These are phyloP conservation scores for Selenicereus undatus DNA, from an alignment of 148 eudicot species.

Conservation along the genomic window DNA sequence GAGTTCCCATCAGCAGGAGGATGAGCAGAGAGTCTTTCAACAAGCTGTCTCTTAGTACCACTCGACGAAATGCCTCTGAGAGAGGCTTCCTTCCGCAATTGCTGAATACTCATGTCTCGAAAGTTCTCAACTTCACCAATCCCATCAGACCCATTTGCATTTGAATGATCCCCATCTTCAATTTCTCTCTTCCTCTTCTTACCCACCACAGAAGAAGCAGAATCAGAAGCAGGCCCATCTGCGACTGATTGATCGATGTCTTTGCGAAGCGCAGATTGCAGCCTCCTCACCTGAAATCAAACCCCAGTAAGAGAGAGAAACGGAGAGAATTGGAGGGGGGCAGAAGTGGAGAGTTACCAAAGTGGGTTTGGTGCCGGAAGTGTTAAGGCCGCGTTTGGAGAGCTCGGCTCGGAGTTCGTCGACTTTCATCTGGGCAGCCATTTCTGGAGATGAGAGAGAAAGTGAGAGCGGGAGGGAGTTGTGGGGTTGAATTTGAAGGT, in stretches of 20 bases:
- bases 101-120: conserved; percentile 47
- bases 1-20: conserved; percentile 11
- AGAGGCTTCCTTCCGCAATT: conserved; percentile 63
- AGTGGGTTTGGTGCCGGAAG: conserved; percentile 61
- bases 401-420: conserved; percentile 74
- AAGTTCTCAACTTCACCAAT: conserved; percentile 44
- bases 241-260: conserved; percentile 25
- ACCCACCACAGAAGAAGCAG: conserved; percentile 8
- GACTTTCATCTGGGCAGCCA: conserved; percentile 51
- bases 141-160: conserved; percentile 32
- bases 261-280: conserved; percentile 47
- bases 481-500: neutral
- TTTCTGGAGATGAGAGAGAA: conserved; percentile 14
- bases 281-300: conserved; percentile 50
- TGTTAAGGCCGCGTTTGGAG: conserved; percentile 61
- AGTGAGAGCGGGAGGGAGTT: neutral
- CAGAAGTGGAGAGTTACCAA: conserved; percentile 35
- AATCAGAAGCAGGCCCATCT: neutral
- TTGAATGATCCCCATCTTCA: conserved; percentile 23
- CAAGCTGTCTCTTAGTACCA: conserved; percentile 73
- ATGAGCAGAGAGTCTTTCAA: conserved; percentile 54
- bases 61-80: conserved; percentile 42
- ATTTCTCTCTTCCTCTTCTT: conserved; percentile 45
- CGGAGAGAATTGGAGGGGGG: neutral
- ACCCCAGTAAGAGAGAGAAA: neutral